Conservation (phyloP, 176 grass and related monocot species). For the Zizania latifolia region DNA sequence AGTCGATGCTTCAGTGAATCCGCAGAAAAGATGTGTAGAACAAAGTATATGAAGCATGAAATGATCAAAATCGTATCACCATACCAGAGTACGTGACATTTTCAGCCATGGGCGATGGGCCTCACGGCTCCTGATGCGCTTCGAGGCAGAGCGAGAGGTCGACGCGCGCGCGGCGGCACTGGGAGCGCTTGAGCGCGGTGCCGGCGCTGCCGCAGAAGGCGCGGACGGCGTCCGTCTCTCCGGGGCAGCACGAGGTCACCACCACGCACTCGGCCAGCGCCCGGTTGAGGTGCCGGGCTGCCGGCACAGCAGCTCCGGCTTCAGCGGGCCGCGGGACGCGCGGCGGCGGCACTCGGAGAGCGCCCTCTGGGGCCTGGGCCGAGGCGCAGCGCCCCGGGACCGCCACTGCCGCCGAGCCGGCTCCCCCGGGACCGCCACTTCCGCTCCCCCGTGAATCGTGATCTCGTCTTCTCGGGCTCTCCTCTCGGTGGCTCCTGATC, state of each 20-base stretch:
- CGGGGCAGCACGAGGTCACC: slow-evolving; percentile 50
- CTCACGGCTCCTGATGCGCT: slow-evolving; percentile 44
- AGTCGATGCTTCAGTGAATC: not conserved
- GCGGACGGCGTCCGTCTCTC: slow-evolving; percentile 59
- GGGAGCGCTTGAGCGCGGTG: slow-evolving; percentile 67
- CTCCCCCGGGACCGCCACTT: too few relatives aligned
- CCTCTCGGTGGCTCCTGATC: not conserved
- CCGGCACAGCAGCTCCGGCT: slow-evolving; percentile 49
- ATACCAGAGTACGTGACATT: not conserved
- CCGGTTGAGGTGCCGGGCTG: slow-evolving; percentile 80
- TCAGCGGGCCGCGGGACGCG: slow-evolving; percentile 26
- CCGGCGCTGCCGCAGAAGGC: slow-evolving; percentile 59
- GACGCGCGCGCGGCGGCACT: slow-evolving; percentile 69
- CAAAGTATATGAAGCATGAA: fast-evolving
- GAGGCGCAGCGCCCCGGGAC: slow-evolving; percentile 34
- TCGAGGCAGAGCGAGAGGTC: slow-evolving; percentile 69
- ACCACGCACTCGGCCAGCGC: slow-evolving; percentile 76
- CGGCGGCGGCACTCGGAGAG: slow-evolving; percentile 64
- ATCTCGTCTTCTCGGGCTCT: too few relatives aligned
- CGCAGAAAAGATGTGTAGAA: not conserved
- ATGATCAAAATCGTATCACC: not conserved
- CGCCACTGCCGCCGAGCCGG: too few relatives aligned
- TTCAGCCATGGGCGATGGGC: not conserved
- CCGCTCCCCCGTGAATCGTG: too few relatives aligned
- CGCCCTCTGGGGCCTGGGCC: slow-evolving; percentile 29